Percentiles rank a stretch among this genome's conserved stretches.
These are phyloP conservation scores for Xylaria polymorpha DNA, from an alignment of 2,329 filamentous ascomycete genomes.

Conservation along the genomic window DNA sequence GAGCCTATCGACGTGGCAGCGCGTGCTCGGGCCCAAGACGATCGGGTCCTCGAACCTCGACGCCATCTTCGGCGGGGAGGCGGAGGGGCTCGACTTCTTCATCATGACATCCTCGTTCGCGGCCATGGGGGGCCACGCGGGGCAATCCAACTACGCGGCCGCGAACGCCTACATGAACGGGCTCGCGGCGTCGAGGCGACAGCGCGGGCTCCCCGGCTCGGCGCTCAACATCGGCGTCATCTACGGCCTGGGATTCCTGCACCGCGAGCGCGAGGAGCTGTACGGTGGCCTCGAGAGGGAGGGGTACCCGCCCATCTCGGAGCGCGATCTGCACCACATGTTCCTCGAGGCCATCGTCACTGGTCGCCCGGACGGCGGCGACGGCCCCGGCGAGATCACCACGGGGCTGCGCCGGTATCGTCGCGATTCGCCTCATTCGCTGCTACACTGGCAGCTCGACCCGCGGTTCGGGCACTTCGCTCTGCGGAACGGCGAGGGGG, in stretches of 20 bases:
- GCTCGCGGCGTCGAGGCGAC: slow-evolving; percentile 53
- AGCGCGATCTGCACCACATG: slow-evolving; percentile 63
- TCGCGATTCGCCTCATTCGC: slow-evolving; percentile 45
- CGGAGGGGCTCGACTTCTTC: slow-evolving; percentile 56
- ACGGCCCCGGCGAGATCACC: slow-evolving; percentile 49
- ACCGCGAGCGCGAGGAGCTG: slow-evolving; percentile 55
- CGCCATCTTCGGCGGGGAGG: slow-evolving; percentile 47
- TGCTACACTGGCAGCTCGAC: slow-evolving; percentile 59
- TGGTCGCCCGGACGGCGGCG: slow-evolving; percentile 49
- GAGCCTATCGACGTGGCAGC: slow-evolving; percentile 52
- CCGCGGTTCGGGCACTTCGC: slow-evolving; percentile 57
- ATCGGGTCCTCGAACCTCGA: slow-evolving; percentile 56
- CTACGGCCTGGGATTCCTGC: slow-evolving; percentile 58
- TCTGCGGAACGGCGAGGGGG: slow-evolving; percentile 31
- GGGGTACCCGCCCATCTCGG: slow-evolving; percentile 61
- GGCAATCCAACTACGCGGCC: slow-evolving; percentile 59
- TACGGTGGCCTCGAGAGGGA: slow-evolving; percentile 57
- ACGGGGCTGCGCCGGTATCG: slow-evolving; percentile 56
- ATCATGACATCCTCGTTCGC: slow-evolving; percentile 61
- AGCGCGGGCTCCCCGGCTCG: slow-evolving; percentile 52
- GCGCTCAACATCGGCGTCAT: slow-evolving; percentile 60
- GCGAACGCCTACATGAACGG: slow-evolving; percentile 63
- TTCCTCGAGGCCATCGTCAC: slow-evolving; percentile 63
- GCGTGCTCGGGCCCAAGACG: slow-evolving; percentile 56
- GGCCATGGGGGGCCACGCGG: slow-evolving; percentile 57